A percentile compares a stretch with the other conserved stretches of the same genome.
Evolutionary conservation across 164 flowering plant genomes (phyloP).

Genomic region (Amborella trichopoda): DNA sequence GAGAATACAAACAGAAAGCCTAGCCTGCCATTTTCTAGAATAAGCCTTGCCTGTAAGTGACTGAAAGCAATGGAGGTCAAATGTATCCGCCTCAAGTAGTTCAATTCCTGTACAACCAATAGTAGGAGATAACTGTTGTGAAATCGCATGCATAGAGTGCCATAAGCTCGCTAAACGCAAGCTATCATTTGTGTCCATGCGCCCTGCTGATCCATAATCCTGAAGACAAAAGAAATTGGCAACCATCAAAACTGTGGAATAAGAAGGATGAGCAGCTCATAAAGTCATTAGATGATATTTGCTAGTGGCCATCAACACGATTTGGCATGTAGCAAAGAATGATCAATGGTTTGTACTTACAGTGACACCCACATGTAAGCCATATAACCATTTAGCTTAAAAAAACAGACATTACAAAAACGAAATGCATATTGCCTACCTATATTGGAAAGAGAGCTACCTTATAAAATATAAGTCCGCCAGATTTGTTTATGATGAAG

Average conservation of each 20-base stretch:
- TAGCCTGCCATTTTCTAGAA: no score
- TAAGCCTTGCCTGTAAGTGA: slow-evolving; percentile 94
- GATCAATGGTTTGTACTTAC: background rate
- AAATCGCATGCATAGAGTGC: slow-evolving; percentile 98
- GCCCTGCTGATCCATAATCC: slow-evolving; percentile 87
- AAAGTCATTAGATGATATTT: background rate
- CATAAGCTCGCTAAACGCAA: slow-evolving; percentile 87
- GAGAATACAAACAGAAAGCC: no score
- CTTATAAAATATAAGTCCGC: slow-evolving; percentile 90
- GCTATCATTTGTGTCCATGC: slow-evolving; percentile 94
- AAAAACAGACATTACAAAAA: background rate
- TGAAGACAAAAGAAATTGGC: slow-evolving; percentile 3
- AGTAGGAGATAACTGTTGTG: slow-evolving; percentile 82
- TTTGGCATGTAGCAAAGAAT: background rate
- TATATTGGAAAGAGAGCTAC: slow-evolving; percentile 13
- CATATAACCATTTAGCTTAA: background rate
- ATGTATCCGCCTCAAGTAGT: slow-evolving; percentile 84
- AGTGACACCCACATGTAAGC: background rate
- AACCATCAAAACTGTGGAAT: background rate
- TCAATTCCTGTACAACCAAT: slow-evolving; percentile 77
- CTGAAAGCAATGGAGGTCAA: slow-evolving; percentile 93
- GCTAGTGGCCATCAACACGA: background rate
- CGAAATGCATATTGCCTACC: no score
- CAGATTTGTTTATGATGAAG: slow-evolving; percentile 91
- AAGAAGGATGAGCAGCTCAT: background rate